Base-by-base conservation (phyloP, 1,139 yeast species). In the Hemisphaericaspora subhashii region DNA sequence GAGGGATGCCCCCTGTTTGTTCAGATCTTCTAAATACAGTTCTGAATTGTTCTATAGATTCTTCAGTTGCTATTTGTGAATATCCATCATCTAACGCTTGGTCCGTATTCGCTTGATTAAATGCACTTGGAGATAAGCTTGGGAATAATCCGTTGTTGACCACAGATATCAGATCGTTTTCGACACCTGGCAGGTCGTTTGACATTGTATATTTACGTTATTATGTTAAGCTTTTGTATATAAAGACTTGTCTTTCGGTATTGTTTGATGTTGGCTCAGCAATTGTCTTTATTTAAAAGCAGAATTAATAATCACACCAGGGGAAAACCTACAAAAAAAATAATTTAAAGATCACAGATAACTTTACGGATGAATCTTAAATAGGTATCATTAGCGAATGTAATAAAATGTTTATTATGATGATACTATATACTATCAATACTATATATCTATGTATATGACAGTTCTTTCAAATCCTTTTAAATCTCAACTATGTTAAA, bases 101-200 rank as follows among this genome's bases (percentile, higher is more conserved):
- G 3, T 18, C 17, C 3, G 25, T 12, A 18, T 29, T n/a, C 3
- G 17, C 20, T 8, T 24, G n/a, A 17, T 26, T 27, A 11, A 10
- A n/a, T 11, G 29, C n/a, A 16, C 15, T 26, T 11, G 23, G 17
- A 9, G 26, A 15, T 29, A 43, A 23, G 32, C 40, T 44, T 16
- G 49, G 48, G 32, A 45, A 47, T 33, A 45, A 31, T 16, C 38
- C 41, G 30, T 40, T 39, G 25, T 39, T 33, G 14, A 15, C 23
- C n/a, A 29, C n/a, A 11, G 32, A 29, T 12, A 7, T 4, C 14
- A n/a, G 32, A 5, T 29, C 32, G 12, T 4, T n/a, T 6, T 29
- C 32, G 4, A 17, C 17, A 23, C 32, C 32, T 6, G 14, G 18
- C 20, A 17, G 32, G 32, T 29, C 17, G 3, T 29, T 11, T 12